These are phyloP conservation scores for Colletotrichum shisoi DNA, from an alignment of 2,329 filamentous ascomycete species.

Conservation along the genomic window DNA sequence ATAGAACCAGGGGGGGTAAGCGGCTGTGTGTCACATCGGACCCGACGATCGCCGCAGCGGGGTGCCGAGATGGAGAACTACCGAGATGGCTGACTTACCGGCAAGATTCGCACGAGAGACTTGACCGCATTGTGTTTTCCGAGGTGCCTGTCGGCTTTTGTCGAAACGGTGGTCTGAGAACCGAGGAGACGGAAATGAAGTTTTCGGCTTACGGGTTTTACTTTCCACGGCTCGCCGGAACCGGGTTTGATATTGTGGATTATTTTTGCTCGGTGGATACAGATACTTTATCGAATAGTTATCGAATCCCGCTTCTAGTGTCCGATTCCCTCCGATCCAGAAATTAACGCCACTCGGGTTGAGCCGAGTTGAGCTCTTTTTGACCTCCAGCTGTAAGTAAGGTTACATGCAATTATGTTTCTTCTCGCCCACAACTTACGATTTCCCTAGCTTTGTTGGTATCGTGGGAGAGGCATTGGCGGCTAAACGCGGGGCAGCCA, in stretches of 20 bases:
- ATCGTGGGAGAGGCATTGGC: too few species aligned
- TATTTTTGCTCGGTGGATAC: conserved; percentile 17
- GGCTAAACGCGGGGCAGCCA: too few species aligned
- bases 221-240: neutral
- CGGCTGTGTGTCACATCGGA: neutral
- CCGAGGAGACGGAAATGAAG: conserved; percentile 24
- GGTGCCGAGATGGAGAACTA: neutral
- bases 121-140: conserved; percentile 45
- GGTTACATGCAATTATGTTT: accelerated
- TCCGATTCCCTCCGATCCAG: conserved; percentile 17
- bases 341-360: neutral
- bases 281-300: neutral
- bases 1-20: conserved; percentile 22
- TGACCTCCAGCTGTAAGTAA: neutral
- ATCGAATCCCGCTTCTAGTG: neutral
- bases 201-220: conserved; percentile 29
- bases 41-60: neutral
- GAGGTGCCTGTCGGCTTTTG: conserved; percentile 22
- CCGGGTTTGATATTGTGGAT: conserved; percentile 26
- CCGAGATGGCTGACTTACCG: conserved; percentile 42
- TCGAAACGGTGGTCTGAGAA: conserved; percentile 2
- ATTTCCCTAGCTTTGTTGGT: neutral
- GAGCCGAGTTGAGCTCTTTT: too few species aligned
- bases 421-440: too few species aligned
- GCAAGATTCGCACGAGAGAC: conserved; percentile 49